These are phyloP conservation scores for Vitis hybrid DNA, from an alignment of 177 flowering plant genomes.

Conservation along the genomic window DNA sequence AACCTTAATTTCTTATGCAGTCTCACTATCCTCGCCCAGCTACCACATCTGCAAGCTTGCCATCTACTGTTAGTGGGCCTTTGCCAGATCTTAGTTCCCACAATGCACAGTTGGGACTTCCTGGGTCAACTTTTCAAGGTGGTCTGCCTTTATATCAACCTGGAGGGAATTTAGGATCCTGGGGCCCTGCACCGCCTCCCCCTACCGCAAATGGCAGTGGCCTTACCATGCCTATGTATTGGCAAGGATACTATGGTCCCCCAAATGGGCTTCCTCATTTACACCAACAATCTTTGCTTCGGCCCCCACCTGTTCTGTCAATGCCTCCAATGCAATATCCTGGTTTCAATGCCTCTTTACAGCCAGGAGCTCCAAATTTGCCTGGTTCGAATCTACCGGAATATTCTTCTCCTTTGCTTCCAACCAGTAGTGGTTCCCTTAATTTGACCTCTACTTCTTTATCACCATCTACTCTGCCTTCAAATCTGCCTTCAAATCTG, in stretches of 20 bases:
- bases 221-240: conserved; percentile 83
- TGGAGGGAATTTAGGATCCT: conserved; percentile 57
- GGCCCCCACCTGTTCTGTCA: conserved; percentile 57
- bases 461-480: conserved; percentile 31
- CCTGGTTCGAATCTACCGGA: conserved; percentile 22
- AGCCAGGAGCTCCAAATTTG: conserved; percentile 33
- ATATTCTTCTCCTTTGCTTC: conserved; percentile 32
- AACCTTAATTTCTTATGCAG: conserved; percentile 39
- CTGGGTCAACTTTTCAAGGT: conserved; percentile 65
- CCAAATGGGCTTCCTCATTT: conserved; percentile 67
- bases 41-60: conserved; percentile 49
- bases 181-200: conserved; percentile 71
- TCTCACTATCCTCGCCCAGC: conserved; percentile 71
- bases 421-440: conserved; percentile 28
- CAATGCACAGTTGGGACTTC: conserved; percentile 51
- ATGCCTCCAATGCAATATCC: conserved; percentile 69
- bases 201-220: conserved; percentile 62
- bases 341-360: conserved; percentile 45
- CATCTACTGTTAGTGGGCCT: conserved; percentile 50
- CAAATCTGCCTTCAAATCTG: conserved; percentile 24
- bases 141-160: conserved; percentile 80
- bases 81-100: conserved; percentile 50
- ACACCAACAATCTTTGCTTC: conserved; percentile 44
- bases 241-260: conserved; percentile 83
- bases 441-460: conserved; percentile 29